phyloP scores from a whole-genome alignment of 768 basidiomycete genomes.

The Lyophyllum decastes region DNA sequence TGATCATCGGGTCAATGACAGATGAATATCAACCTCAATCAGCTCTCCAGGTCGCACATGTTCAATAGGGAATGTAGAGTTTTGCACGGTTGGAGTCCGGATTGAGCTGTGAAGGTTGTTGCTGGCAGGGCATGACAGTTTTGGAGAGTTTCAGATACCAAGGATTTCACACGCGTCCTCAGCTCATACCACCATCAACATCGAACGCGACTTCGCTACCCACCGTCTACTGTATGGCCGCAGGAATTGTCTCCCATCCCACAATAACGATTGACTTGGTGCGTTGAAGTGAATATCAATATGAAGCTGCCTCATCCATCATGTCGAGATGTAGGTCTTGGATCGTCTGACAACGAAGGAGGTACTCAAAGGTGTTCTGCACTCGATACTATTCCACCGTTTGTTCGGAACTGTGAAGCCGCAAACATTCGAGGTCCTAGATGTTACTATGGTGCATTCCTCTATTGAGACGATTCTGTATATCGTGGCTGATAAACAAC shows the following conservation, averaged over 20 bases:
- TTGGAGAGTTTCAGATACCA: neutral
- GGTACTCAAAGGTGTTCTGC: slow-evolving; percentile 74
- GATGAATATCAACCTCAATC: neutral
- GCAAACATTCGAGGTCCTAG: slow-evolving; percentile 74
- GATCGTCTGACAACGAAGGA: slow-evolving; percentile 76
- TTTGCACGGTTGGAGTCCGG: too few species aligned
- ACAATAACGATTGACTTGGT: slow-evolving; percentile 19
- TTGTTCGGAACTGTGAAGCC: slow-evolving; percentile 81
- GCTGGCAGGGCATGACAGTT: too few species aligned
- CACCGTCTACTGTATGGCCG: slow-evolving; percentile 13
- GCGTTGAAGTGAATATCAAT: slow-evolving; percentile 4
- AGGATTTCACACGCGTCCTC: slow-evolving; percentile 3
- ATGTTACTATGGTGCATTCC: slow-evolving; percentile 77
- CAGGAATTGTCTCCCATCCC: slow-evolving; percentile 10
- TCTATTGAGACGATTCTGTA: neutral
- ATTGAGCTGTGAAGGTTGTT: too few species aligned
- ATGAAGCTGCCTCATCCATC: neutral
- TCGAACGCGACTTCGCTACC: neutral
- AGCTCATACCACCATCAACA: neutral
- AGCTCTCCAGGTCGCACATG: neutral
- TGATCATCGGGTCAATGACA: neutral
- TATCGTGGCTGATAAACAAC: neutral
- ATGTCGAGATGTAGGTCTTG: slow-evolving; percentile 50
- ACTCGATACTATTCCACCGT: slow-evolving; percentile 81
- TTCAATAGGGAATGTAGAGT: neutral